Evolutionary conservation across 306 rosid genomes (phyloP).

Genomic region (Prosopis cineraria): DNA sequence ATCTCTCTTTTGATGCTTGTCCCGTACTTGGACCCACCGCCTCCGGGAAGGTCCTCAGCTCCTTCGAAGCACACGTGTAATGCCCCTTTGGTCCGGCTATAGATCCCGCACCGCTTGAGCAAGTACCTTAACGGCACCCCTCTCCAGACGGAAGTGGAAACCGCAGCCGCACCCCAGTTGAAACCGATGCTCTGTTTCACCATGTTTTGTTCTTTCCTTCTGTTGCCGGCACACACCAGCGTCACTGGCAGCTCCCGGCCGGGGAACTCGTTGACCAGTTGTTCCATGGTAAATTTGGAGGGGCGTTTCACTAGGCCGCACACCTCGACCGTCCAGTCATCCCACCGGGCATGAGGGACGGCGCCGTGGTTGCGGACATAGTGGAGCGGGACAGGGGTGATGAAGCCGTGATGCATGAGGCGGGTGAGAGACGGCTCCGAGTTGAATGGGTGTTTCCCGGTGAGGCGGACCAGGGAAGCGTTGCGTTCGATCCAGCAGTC

Average conservation of each 20-base stretch:
- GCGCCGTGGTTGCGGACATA: conserved; percentile 82
- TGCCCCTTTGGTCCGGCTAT: conserved; percentile 47
- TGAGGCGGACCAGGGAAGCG: conserved; percentile 67
- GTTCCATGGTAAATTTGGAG: conserved; percentile 57
- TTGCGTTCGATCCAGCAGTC: conserved; percentile 75
- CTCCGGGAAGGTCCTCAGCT: conserved; percentile 77
- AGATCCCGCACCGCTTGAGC: conserved; percentile 63
- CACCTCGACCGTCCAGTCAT: conserved; percentile 67
- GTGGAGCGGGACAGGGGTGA: conserved; percentile 81
- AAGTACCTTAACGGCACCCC: conserved; percentile 58
- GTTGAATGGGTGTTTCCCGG: conserved; percentile 85
- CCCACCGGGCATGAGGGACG: conserved; percentile 63
- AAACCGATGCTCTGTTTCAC: conserved; percentile 74
- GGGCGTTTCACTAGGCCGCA: conserved; percentile 70
- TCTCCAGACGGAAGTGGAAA: conserved; percentile 78
- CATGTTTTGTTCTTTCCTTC: conserved; percentile 83
- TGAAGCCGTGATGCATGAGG: conserved; percentile 82
- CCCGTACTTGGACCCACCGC: conserved; percentile 81
- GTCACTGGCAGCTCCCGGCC: conserved; percentile 60
- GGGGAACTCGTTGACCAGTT: conserved; percentile 54
- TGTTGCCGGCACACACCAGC: conserved; percentile 74
- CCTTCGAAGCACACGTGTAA: conserved; percentile 87
- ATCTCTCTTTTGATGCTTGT: conserved; percentile 65
- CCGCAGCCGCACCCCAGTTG: conserved; percentile 78
- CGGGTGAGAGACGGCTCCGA: conserved; percentile 65